phyloP scores from a whole-genome alignment of 78 protist genomes.

The Dictyostelium purpureum region DNA sequence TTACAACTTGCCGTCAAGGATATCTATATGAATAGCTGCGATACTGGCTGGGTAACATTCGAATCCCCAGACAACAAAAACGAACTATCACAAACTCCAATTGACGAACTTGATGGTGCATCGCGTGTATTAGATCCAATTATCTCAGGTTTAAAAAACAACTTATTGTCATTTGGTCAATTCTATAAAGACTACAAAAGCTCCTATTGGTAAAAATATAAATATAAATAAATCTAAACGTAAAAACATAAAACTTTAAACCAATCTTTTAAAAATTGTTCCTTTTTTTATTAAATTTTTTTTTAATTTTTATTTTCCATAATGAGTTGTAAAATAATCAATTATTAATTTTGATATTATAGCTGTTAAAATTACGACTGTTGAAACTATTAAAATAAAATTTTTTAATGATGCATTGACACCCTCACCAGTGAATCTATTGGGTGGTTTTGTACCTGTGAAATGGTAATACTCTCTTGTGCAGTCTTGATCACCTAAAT shows the following conservation, averaged over 20 bases:
- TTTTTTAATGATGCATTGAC: background rate
- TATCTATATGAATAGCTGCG: slow-evolving; percentile 89
- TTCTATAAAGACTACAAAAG: slow-evolving; percentile 23
- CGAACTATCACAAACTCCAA: slow-evolving; percentile 82
- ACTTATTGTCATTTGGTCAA: background rate
- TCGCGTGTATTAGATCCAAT: slow-evolving; percentile 96
- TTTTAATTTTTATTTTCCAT: too few species aligned
- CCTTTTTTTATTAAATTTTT: too few species aligned
- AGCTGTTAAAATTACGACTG: background rate
- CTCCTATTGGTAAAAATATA: background rate
- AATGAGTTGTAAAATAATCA: slow-evolving; percentile 13
- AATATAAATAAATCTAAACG: background rate
- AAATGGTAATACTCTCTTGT: background rate
- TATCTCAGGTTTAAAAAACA: background rate
- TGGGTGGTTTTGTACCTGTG: background rate
- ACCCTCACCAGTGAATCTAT: background rate
- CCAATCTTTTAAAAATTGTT: too few species aligned
- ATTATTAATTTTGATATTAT: background rate
- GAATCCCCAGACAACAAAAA: slow-evolving; percentile 28
- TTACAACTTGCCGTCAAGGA: slow-evolving; percentile 52
- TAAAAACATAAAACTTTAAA: background rate
- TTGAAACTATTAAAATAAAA: background rate
- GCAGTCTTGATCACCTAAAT: slow-evolving; percentile 8
- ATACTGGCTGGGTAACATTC: slow-evolving; percentile 89
- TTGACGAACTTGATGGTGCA: slow-evolving; percentile 96